Base-by-base conservation (phyloP, 495 filamentous ascomycete species). In the Evansstolkia leycettana region DNA sequence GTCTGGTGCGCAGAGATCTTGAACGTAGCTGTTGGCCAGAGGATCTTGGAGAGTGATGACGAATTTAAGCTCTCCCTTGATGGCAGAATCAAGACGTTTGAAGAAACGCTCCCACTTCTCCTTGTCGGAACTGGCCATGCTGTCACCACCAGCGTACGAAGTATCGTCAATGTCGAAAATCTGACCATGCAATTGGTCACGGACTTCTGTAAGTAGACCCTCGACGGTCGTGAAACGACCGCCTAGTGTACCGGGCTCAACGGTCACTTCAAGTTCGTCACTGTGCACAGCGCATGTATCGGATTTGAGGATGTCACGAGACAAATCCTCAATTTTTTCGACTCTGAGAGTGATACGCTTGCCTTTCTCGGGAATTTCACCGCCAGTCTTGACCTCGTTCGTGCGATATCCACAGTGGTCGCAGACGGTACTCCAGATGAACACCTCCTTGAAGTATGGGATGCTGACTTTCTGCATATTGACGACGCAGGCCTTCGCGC, bases 161-260 rank as follows among this genome's bases (percentile, higher is more conserved):
- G 68, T 62, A 28, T 71, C 64, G 19, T 64, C 75, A 11, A 75
- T 64, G 46, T 93, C 78, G 60, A 88, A 98, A 46, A 95, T 88
- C 38, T 86, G 80, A 26, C 70, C 73, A 47, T 76, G 76, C 27
- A 96, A 67, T 52, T 96, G 88, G 51, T 94, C 80, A 26, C 86
- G 76, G 36, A 98, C 78, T 55, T 96, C 86, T 0, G 84, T 88
- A n/a, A 96, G 67, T 14, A 95, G 72, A 41, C 90, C 90, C 58
- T 96, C 92, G 13, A 96, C 75, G 4, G 92, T 98, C 7, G 90
- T 96, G 65, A 98, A 98, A 27, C 88, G 78, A n/a, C 89, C 89
- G 41, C 90, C 90, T 3, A 96, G 72, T 0, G 89, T 95, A 28
- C 90, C 90, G 0, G 88, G 83, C 50, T 86, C 79, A 15, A 95